phyloP scores from a whole-genome alignment of 2,329 filamentous ascomycete species.

The Gnomoniopsis sp. region DNA sequence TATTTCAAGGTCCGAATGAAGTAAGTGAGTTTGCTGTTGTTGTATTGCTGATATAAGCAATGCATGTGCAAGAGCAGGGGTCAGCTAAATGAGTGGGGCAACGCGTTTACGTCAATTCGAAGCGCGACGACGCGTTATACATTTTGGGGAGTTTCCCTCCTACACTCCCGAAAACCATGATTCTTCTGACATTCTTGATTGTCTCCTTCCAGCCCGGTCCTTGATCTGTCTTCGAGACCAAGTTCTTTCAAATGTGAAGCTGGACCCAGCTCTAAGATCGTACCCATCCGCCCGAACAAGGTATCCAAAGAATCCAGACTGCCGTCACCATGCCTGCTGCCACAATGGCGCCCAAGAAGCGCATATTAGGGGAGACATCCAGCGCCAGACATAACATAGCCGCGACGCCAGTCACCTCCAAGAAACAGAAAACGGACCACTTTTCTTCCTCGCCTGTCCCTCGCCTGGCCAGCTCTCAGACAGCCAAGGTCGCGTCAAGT shows the following conservation, averaged over 20 bases:
- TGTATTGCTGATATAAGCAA: not conserved
- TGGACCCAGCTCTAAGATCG: not conserved
- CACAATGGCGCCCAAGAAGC: conserved; percentile 62
- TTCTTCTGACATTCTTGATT: not conserved
- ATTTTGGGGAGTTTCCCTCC: not conserved
- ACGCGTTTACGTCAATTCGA: conserved; percentile 7
- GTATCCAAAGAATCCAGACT: not conserved
- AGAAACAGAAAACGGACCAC: conserved; percentile 80
- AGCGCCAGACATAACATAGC: conserved; percentile 60
- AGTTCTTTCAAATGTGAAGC: not conserved
- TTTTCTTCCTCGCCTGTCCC: conserved; percentile 52
- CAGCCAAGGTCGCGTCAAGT: conserved; percentile 65
- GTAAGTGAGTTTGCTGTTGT: not conserved
- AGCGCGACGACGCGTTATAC: conserved; percentile 5
- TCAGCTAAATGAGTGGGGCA: conserved; percentile 15
- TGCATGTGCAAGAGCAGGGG: not conserved
- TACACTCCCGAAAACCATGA: not conserved
- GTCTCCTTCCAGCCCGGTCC: not conserved
- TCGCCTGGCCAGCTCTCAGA: conserved; percentile 61
- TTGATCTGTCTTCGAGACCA: too few species aligned
- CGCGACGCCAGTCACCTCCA: conserved; percentile 56
- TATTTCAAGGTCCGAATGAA: not conserved
- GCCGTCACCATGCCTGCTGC: conserved; percentile 40
- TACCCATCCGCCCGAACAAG: not conserved
- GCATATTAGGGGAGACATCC: conserved; percentile 66